Conservation (phyloP, 495 filamentous ascomycete genomes). For the Xylaria grammica region DNA sequence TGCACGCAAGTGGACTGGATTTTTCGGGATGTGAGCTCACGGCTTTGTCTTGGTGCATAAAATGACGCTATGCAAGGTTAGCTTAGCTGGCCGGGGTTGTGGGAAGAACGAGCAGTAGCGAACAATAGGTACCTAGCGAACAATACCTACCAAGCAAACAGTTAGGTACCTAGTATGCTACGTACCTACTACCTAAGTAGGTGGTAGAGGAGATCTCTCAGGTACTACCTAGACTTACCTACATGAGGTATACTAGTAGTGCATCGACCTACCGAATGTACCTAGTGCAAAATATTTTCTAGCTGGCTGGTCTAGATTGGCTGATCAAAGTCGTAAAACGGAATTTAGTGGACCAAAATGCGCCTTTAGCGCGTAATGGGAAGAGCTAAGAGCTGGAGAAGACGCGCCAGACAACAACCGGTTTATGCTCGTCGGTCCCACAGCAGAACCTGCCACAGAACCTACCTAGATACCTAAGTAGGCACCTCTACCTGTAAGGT, state of each 20-base stretch:
- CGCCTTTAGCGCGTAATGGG: background rate
- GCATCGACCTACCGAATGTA: too few relatives aligned
- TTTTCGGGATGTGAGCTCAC: constrained; percentile 7
- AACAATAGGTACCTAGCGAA: too few relatives aligned
- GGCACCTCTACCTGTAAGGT: too few relatives aligned
- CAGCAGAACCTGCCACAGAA: background rate
- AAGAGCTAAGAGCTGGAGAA: background rate
- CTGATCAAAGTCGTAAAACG: background rate
- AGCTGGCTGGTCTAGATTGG: background rate
- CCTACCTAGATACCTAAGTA: too few relatives aligned
- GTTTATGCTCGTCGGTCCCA: constrained; percentile 11
- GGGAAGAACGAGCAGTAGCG: background rate
- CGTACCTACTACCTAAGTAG: too few relatives aligned
- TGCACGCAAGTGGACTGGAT: constrained; percentile 3
- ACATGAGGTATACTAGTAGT: too few relatives aligned
- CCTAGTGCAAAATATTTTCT: background rate
- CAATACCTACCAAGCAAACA: too few relatives aligned
- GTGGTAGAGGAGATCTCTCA: too few relatives aligned
- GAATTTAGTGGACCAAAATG: constrained; percentile 6
- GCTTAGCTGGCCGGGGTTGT: background rate
- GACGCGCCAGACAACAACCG: constrained; percentile 12
- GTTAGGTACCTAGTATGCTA: too few relatives aligned
- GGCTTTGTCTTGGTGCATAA: constrained; percentile 14
- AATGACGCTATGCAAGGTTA: constrained; percentile 17
- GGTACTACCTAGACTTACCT: too few relatives aligned